Evolutionary conservation across 306 rosid genomes (phyloP), one percentile per base, ranked within the genome.

Genomic region (Rosa persica): DNA sequence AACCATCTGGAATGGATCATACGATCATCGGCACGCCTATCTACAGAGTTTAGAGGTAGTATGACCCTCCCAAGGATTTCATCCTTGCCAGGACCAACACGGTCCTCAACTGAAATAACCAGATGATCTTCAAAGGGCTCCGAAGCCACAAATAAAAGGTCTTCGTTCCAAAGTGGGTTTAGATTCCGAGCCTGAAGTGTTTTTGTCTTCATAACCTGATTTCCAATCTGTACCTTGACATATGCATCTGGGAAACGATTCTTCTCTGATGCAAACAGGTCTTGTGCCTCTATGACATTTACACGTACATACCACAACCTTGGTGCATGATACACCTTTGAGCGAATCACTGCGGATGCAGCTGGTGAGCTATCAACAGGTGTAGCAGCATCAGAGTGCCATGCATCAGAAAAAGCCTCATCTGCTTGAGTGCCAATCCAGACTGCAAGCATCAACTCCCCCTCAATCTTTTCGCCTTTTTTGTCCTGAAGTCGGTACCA

Each of bases 381-480:
- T 43, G 87, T 81, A 67, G 90, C 96, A 36, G 91, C 91, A 72
- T 91, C 93, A 44, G 94, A 93, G 81, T 90, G 92, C 98, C 98
- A 94, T 11, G 98, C 93, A 79, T 94, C 96, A 27, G 96, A 85
- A 75, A 93, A 94, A 0, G 98, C 89, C 74, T 94, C 97, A 66
- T 94, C 97, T 27, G 97, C 97, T 84, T 94, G 97, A 9, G 97
- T 94, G 15, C 98, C 98, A 79, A 94, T 84, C 97, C 97, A 92
- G n/a, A 94, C 93, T 22, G 96, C 97, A 25, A 92, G 90, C 98
- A 94, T 94, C 44, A 94, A 76, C 84, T 94, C 98, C 42, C 97
- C 93, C 70, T 90, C 89, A 61, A 86, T 76, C 84, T 90, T 94
- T 43, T 94, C 94, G 8, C 94, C 89, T 36, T 90, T 94, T 81